Evolutionary conservation across 208 protist species (phyloP), one percentile per base, ranked within the genome.

Genomic region (Herpetomonas tarakana): DNA sequence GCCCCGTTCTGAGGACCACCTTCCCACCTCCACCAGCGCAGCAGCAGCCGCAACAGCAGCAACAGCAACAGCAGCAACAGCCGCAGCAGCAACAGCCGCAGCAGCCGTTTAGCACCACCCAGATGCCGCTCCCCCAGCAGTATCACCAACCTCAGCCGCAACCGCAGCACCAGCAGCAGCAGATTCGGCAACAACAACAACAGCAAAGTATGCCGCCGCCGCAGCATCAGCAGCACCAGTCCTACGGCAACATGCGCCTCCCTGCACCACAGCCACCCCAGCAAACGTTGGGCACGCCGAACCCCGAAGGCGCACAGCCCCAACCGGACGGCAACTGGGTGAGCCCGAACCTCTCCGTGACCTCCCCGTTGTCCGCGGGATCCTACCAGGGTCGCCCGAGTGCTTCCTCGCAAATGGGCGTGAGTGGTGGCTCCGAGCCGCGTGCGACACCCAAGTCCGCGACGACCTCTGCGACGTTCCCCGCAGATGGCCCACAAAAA

Each of bases 151-250:
- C 35, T 14, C 35, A 41, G 35, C 6, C 35, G 35, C 6, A 18
- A 14, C 35, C 14, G 28, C 47, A 6, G 0, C 12, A 19, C 11
- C 50, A 61, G 24, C 63, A 69, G 51, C 67, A 61, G 39, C 74
- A 62, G 14, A n/a, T n/a, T n/a, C 4, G 26, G 9, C 35, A 41
- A 14, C 35, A 41, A 6, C 35, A 41, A 6, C 35, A 41, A 41
- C 35, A 6, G 9, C 35, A 41, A 14, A 41, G 9, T 6, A 41
- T 41, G 35, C 35, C 14, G 28, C 47, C 27, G 0, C 12, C 18
- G 21, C 50, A 61, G 24, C 63, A 69, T 58, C 67, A 61, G 39
- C 74, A 62, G 14, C n/a, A n/a, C n/a, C n/a, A n/a, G n/a, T n/a
- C n/a, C n/a, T n/a, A n/a, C n/a, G 14, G 9, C 14, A 41, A 41